Evolutionary conservation across 768 basidiomycete species (phyloP), one percentile per base, ranked within the genome.

Genomic region (Brasilioporus rufonigricans): DNA sequence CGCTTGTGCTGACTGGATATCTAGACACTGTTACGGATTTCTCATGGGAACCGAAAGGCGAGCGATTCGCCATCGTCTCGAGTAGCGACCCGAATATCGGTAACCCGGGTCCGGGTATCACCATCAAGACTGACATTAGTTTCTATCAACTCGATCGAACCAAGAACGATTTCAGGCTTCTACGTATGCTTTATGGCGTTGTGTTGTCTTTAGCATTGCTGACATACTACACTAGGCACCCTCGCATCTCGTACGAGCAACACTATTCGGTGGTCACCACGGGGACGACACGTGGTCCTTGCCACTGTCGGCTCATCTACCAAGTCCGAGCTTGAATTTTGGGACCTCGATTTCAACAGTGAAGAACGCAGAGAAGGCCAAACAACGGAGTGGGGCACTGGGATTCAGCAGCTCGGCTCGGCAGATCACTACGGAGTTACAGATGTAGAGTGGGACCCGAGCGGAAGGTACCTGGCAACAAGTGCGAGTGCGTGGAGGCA

Each of bases 1-100:
- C 21, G 41, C 32, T 41, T 46, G 3, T 52, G 44, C 57, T 58
- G 57, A 63, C 46, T 56, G 57, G 44, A 14, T 50, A 18, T 54
- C 38, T 66, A 93, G 96, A 98, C 72, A 85, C 93, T 35, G 96
- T 96, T 36, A 87, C 86, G 50, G 93, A 96, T 64, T 98, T 99
- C 71, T 93, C 93, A 44, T 98, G 97, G 97, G 97, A 98, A 72
- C 96, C 97, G n/a, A 89, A 88, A 70, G 93, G 96, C 58, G 89
- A 92, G 66, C 87, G 97, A 32, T 99, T 98, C 74, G 93, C 91
- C 40, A 93, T 98, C 59, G 89, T 98, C 51, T 91, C 94, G 4
- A 93, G 90, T 58, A 90, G 77, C 71, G 97, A 99, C 69, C 93
- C 95, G 45, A 97, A 96, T 71, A 80, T 93, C 32, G 91, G 90